A percentile compares a stretch with the other conserved stretches of the same genome.
Evolutionary conservation across 345 rosid species (phyloP).

Genomic region (Cardiospermum halicacabum): DNA sequence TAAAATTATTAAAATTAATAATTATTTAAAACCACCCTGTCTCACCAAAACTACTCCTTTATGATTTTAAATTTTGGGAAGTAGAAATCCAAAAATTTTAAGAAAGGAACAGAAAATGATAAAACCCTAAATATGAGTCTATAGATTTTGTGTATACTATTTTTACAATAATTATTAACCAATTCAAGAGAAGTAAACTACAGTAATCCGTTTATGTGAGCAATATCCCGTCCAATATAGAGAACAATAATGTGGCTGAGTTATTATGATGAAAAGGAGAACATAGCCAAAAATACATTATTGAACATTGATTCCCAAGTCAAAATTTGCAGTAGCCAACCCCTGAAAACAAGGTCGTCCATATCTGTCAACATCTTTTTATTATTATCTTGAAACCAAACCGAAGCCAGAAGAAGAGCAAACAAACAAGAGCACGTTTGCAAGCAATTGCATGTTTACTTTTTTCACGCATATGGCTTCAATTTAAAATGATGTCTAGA

Average conservation of each 20-base stretch:
- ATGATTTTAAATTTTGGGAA: too few relatives aligned
- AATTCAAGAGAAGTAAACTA: too few relatives aligned
- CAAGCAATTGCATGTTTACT: slow-evolving; percentile 14
- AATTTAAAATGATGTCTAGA: slow-evolving; percentile 3
- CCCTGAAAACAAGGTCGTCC: not conserved
- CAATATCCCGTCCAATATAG: not conserved
- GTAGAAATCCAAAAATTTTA: too few relatives aligned
- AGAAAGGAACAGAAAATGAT: too few relatives aligned
- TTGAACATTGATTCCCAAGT: not conserved
- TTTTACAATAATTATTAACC: too few relatives aligned
- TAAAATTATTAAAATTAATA: too few relatives aligned
- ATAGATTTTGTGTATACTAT: too few relatives aligned
- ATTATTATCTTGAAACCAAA: not conserved
- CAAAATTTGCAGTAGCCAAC: not conserved
- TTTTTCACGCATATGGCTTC: not conserved
- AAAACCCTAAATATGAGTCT: too few relatives aligned
- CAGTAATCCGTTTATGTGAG: too few relatives aligned
- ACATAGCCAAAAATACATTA: not conserved
- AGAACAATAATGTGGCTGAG: not conserved
- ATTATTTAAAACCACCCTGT: too few relatives aligned
- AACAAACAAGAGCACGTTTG: slow-evolving; percentile 7
- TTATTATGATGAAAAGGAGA: not conserved
- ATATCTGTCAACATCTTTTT: too few relatives aligned
- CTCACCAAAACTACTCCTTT: too few relatives aligned
- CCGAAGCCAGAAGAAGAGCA: not conserved